Conservation (phyloP, 2,329 filamentous ascomycete species). For the Pseudocercospora vitis region DNA sequence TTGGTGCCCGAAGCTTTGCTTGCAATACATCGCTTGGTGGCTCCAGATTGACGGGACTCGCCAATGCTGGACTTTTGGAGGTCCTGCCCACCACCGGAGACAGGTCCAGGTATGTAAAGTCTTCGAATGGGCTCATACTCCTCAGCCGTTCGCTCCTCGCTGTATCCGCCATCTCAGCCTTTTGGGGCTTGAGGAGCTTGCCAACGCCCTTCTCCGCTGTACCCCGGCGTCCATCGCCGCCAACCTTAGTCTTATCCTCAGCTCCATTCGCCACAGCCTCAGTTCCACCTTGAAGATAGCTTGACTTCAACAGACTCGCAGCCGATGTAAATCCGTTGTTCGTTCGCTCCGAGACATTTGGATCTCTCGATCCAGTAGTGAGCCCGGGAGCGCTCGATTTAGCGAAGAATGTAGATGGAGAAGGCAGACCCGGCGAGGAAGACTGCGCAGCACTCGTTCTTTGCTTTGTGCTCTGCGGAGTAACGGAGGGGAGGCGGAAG, state of each 20-base stretch:
- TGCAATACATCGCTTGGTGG: constrained; percentile 8
- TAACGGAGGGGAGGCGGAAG: constrained; percentile 23
- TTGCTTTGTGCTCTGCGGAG: constrained; percentile 16
- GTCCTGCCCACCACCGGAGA: background rate
- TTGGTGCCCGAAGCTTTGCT: constrained; percentile 18
- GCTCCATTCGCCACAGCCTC: background rate
- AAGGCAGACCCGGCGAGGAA: constrained; percentile 25
- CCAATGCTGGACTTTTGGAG: background rate
- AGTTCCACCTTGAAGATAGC: background rate
- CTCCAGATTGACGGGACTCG: constrained; percentile 1
- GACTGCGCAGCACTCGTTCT: constrained; percentile 9
- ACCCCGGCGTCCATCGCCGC: background rate
- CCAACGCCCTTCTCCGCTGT: background rate
- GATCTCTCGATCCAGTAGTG: constrained; percentile 18
- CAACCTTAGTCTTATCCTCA: background rate
- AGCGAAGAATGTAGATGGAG: constrained; percentile 21
- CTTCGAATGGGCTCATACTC: constrained; percentile 2
- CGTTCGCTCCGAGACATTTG: constrained; percentile 15
- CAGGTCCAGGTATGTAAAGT: background rate
- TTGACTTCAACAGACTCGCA: constrained; percentile 13
- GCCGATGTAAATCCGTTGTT: constrained; percentile 22
- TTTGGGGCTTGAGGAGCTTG: background rate
- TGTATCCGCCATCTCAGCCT: background rate
- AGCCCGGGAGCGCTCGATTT: constrained; percentile 3
- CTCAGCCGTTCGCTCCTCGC: background rate